These are phyloP conservation scores for Yamadazyma songkhlaensis DNA, from an alignment of 1,139 yeast species.

Conservation along the genomic window DNA sequence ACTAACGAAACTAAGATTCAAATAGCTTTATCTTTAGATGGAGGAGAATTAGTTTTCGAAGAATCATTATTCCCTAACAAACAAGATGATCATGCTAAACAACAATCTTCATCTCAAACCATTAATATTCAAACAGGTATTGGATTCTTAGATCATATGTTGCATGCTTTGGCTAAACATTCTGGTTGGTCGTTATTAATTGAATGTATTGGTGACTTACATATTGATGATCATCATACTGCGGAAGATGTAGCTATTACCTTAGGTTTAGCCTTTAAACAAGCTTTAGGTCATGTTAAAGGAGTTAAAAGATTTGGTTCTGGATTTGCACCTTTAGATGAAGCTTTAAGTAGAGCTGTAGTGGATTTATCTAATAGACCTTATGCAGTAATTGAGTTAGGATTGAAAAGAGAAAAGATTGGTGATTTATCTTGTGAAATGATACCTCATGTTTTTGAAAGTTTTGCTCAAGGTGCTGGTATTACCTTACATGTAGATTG, in stretches of 20 bases:
- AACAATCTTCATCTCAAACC: conserved; percentile 64
- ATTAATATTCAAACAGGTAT: conserved; percentile 86
- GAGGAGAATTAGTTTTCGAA: conserved; percentile 66
- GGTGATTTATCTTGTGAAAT: conserved; percentile 93
- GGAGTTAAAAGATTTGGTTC: conserved; percentile 94
- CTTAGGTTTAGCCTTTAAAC: conserved; percentile 82
- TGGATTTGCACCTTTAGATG: conserved; percentile 95
- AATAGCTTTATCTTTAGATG: conserved; percentile 79
- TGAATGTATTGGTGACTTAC: conserved; percentile 90
- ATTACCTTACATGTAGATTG: conserved; percentile 94
- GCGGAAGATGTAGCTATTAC: conserved; percentile 96
- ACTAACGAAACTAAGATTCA: conserved; percentile 95
- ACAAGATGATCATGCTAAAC: conserved; percentile 49
- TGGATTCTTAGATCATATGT: conserved; percentile 96
- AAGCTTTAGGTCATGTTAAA: conserved; percentile 83
- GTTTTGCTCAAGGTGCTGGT: conserved; percentile 90
- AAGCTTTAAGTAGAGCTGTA: conserved; percentile 91
- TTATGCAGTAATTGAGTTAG: conserved; percentile 83
- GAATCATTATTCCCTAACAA: conserved; percentile 47
- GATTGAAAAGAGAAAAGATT: conserved; percentile 85
- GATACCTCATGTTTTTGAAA: conserved; percentile 94
- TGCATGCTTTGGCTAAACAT: conserved; percentile 95
- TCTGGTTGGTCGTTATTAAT: conserved; percentile 91
- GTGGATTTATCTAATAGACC: conserved; percentile 94
- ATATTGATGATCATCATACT: conserved; percentile 95